A percentile compares a stretch with the other conserved stretches of the same genome.
phyloP scores from a whole-genome alignment of 2,329 filamentous ascomycete species.

The Fusarium tupiense region DNA sequence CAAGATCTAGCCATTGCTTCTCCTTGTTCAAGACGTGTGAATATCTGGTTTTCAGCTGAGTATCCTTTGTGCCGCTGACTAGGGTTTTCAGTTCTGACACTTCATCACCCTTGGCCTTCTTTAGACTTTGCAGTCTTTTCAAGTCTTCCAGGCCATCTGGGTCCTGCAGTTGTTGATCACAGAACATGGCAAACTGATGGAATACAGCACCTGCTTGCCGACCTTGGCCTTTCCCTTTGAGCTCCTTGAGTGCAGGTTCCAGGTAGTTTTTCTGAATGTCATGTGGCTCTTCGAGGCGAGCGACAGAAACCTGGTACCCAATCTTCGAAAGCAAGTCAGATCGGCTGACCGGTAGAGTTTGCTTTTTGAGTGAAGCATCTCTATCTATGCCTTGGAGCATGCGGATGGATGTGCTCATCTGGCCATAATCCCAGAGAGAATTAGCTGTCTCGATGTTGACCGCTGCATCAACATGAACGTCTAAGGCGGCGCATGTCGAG shows the following conservation, averaged over 20 bases:
- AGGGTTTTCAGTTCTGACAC: constrained; percentile 75
- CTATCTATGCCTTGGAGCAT: constrained; percentile 81
- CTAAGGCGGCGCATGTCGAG: constrained; percentile 73
- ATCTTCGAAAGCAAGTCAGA: constrained; percentile 87
- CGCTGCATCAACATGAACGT: constrained; percentile 79
- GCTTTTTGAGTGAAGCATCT: constrained; percentile 69
- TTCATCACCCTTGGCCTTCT: constrained; percentile 83
- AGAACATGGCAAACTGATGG: constrained; percentile 94
- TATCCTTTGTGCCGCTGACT: constrained; percentile 59
- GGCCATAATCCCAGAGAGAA: constrained; percentile 93
- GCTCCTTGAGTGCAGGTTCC: constrained; percentile 81
- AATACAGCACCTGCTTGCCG: constrained; percentile 87
- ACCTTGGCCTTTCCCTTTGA: constrained; percentile 74
- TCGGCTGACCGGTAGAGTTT: constrained; percentile 76
- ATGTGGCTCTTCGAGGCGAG: constrained; percentile 89
- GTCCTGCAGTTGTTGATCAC: constrained; percentile 92
- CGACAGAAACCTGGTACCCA: constrained; percentile 88
- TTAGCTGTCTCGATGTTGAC: constrained; percentile 86
- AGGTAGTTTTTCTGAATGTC: constrained; percentile 89
- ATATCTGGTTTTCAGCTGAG: constrained; percentile 65
- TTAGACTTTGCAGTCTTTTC: constrained; percentile 79
- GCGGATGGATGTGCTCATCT: constrained; percentile 86
- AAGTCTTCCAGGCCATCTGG: constrained; percentile 87
- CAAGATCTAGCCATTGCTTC: constrained; percentile 89
- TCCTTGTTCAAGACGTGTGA: constrained; percentile 74